Conservation (phyloP, 192 early-diverging fungal species). For the Backusella mclennaniae region DNA sequence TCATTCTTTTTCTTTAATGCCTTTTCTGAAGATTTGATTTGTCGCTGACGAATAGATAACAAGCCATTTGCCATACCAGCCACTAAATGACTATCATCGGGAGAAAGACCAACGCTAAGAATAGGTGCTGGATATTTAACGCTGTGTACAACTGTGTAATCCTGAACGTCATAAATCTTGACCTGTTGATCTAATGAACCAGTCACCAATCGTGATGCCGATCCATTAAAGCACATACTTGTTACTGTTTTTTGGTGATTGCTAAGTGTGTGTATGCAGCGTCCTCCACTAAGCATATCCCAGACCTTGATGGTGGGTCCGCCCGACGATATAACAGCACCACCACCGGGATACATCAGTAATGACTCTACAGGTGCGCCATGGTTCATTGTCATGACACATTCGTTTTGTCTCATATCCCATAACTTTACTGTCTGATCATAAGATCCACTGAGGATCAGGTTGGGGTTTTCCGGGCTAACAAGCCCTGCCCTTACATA, state of each 20-base stretch:
- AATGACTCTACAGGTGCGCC: constrained; percentile 88
- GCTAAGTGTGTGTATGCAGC: constrained; percentile 68
- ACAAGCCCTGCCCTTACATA: constrained; percentile 83
- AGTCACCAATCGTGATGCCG: constrained; percentile 72
- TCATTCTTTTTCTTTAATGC: constrained; percentile 43
- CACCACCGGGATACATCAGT: constrained; percentile 79
- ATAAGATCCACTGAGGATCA: constrained; percentile 89
- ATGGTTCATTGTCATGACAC: constrained; percentile 77
- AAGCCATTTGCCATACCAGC: constrained; percentile 92
- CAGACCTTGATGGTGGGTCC: constrained; percentile 84
- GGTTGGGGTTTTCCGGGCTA: constrained; percentile 71
- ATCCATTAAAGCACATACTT: constrained; percentile 79
- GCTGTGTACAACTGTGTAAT: constrained; percentile 85
- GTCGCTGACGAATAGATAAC: constrained; percentile 81
- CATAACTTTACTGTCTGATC: constrained; percentile 94
- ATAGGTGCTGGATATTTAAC: constrained; percentile 90
- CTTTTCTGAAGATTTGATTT: constrained; percentile 74
- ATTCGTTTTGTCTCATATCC: constrained; percentile 78
- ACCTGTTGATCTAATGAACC: constrained; percentile 96
- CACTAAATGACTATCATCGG: constrained; percentile 84
- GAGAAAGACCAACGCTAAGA: constrained; percentile 85
- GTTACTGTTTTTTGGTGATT: constrained; percentile 99
- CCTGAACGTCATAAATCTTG: constrained; percentile 88
- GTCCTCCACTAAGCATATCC: constrained; percentile 83
- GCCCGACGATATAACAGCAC: constrained; percentile 75